Base-by-base conservation (phyloP, 306 rosid species). In the Acacia melanoxylon region DNA sequence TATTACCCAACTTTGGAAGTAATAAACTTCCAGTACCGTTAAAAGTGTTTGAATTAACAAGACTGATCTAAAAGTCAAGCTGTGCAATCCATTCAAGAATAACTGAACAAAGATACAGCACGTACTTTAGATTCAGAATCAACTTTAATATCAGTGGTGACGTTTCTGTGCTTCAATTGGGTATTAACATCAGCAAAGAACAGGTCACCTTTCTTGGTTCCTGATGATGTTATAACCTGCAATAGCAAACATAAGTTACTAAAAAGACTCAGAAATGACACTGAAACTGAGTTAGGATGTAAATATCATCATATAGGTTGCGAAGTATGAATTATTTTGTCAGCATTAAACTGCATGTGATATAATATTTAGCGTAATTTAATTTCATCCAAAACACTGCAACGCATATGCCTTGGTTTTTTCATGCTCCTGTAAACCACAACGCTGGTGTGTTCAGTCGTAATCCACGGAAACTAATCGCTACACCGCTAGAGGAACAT, bases 121-220 rank as follows among this genome's bases (percentile, higher is more conserved):
- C 90, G 91, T 81, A 95, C 99, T 71, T 93, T 93, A 63, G 99
- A 92, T 80, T 72, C 86, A 0, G 98, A 86, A 86, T 93, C 99
- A 35, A 95, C 99, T 92, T 95, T 95, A 89, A 95, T 79, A 84
- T 95, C 98, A 35, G 98, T 84, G 25, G 98, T 95, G 87, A 93
- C 19, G 80, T 95, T 95, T 71, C 86, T 84, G 81, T 83, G 91
- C 92, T 91, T 91, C 89, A 95, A 79, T 80, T 95, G 94, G 54
- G 98, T 93, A 42, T 86, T 95, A 67, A 95, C 92, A 87, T 95
- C 99, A 77, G 90, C 99, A 65, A 93, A 33, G 82, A 93, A 86
- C 67, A 86, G 80, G 29, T 93, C 99, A 75, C 99, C 98, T 78
- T 91, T 95, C 88, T 86, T 93, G 14, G 91, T 90, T 66, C 96